A percentile compares a stretch with the other conserved stretches of the same genome.
phyloP scores from a whole-genome alignment of 164 flowering plant species.

The Vitis labrusca region DNA sequence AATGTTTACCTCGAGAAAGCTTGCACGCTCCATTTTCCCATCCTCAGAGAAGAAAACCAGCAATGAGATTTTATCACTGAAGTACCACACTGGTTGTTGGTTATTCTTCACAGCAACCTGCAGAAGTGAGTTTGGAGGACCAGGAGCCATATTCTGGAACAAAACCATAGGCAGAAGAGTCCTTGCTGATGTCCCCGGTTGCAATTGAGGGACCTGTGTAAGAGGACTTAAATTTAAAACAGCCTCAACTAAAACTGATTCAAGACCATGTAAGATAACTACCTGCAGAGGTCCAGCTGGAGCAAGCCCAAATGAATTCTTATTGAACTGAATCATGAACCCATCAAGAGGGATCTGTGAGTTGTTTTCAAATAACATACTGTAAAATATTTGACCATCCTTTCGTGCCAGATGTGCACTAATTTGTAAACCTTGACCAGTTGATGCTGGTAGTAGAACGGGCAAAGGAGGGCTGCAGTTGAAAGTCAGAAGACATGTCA shows the following conservation, averaged over 20 bases:
- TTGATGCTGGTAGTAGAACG: conserved; percentile 69
- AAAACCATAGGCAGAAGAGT: conserved; percentile 88
- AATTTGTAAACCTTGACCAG: conserved; percentile 92
- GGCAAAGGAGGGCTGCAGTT: conserved; percentile 84
- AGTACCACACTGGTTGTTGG: conserved; percentile 99
- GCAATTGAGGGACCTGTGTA: conserved; percentile 75
- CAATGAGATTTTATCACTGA: conserved; percentile 73
- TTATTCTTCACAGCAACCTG: conserved; percentile 95
- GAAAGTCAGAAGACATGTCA: conserved; percentile 9
- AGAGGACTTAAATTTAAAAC: neutral
- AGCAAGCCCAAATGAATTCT: conserved; percentile 93
- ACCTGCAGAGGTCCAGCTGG: conserved; percentile 92
- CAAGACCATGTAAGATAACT: conserved; percentile 1
- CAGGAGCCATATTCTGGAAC: conserved; percentile 79
- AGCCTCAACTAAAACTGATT: neutral
- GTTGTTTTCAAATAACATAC: conserved; percentile 84
- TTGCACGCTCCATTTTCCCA: conserved; percentile 90
- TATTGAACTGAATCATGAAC: conserved; percentile 99
- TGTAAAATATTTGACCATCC: conserved; percentile 92
- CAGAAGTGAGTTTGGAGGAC: conserved; percentile 82
- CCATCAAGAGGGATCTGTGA: conserved; percentile 79
- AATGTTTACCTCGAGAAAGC: conserved; percentile 81
- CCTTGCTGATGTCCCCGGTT: conserved; percentile 77
- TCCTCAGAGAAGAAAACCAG: conserved; percentile 75
- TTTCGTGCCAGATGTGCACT: conserved; percentile 73